phyloP scores from a whole-genome alignment of 495 filamentous ascomycete species.

The Podospora fimiseda region DNA sequence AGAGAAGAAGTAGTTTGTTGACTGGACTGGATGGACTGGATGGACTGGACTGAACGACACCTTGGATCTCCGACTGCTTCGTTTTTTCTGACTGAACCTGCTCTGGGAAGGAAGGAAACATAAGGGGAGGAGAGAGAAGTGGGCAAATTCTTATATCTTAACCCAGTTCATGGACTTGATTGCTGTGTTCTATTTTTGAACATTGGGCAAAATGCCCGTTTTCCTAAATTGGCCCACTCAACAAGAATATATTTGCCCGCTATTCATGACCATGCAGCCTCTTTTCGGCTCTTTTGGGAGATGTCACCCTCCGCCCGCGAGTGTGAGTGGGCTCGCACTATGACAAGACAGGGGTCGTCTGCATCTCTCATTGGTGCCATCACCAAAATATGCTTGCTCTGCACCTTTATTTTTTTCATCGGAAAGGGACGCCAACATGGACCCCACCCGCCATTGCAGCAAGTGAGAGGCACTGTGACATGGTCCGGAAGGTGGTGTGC shows the following conservation, averaged over 20 bases:
- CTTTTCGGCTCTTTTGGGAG: slow-evolving; percentile 13
- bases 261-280: slow-evolving; percentile 10
- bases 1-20: slow-evolving; percentile 25
- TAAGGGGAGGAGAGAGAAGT: slow-evolving; percentile 22
- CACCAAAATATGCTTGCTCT: slow-evolving; percentile 32
- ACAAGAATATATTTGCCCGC: slow-evolving; percentile 16
- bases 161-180: slow-evolving; percentile 14
- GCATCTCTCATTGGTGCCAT: slow-evolving; percentile 40
- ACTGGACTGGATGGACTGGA: slow-evolving; percentile 34
- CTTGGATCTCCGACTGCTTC: slow-evolving; percentile 34
- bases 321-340: slow-evolving; percentile 17
- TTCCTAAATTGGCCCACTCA: slow-evolving; percentile 29
- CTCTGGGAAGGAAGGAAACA: slow-evolving; percentile 27
- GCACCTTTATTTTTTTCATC: slow-evolving; percentile 32
- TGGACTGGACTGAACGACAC: slow-evolving; percentile 40
- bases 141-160: slow-evolving; percentile 47
- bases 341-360: slow-evolving; percentile 16
- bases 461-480: slow-evolving; percentile 19
- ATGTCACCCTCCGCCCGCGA: slow-evolving; percentile 18
- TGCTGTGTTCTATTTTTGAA: slow-evolving; percentile 37
- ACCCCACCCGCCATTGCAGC: slow-evolving; percentile 23
- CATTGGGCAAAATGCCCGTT: slow-evolving; percentile 30
- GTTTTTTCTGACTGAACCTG: slow-evolving; percentile 25
- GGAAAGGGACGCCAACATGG: slow-evolving; percentile 24
- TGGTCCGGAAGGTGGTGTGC: slow-evolving; percentile 16